Conservation (phyloP, 2,329 filamentous ascomycete genomes). For the Ceratocystis colombiana region DNA sequence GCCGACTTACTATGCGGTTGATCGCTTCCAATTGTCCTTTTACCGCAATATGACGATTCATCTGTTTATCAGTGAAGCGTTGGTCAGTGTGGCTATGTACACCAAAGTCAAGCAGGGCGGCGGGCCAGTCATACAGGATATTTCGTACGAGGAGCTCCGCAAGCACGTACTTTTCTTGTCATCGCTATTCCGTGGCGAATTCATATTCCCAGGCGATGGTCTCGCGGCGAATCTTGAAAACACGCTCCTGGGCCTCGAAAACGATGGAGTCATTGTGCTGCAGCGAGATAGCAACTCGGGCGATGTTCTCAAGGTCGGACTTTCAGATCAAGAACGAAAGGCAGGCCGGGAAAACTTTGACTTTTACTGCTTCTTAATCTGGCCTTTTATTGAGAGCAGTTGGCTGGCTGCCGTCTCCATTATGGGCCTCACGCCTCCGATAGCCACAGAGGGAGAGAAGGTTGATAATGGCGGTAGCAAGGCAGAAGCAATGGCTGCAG, state of each 20-base stretch:
- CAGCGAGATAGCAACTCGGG: slow-evolving; percentile 29
- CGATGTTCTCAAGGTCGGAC: slow-evolving; percentile 56
- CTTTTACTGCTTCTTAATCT: slow-evolving; percentile 97
- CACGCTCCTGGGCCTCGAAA: slow-evolving; percentile 66
- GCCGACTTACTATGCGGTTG: slow-evolving; percentile 87
- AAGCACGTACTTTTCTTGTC: slow-evolving; percentile 83
- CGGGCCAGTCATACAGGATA: slow-evolving; percentile 69
- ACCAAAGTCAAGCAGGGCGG: slow-evolving; percentile 82
- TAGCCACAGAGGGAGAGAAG: slow-evolving; percentile 28
- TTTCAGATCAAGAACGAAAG: slow-evolving; percentile 64
- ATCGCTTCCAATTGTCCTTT: slow-evolving; percentile 93
- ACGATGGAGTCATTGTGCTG: slow-evolving; percentile 65
- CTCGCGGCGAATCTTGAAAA: slow-evolving; percentile 69
- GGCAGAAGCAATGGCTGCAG: neutral
- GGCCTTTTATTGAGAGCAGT: slow-evolving; percentile 91
- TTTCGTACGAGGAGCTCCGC: slow-evolving; percentile 60
- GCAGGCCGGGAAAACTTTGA: slow-evolving; percentile 89
- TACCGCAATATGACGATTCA: slow-evolving; percentile 99
- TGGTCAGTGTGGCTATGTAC: slow-evolving; percentile 86
- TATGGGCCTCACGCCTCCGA: slow-evolving; percentile 72
- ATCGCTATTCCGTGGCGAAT: slow-evolving; percentile 87
- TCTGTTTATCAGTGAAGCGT: slow-evolving; percentile 84
- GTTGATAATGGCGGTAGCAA: neutral
- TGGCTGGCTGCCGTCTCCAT: slow-evolving; percentile 87
- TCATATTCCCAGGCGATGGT: slow-evolving; percentile 88